Conservation (phyloP, 768 basidiomycete genomes). For the Collybiopsis luxurians region DNA sequence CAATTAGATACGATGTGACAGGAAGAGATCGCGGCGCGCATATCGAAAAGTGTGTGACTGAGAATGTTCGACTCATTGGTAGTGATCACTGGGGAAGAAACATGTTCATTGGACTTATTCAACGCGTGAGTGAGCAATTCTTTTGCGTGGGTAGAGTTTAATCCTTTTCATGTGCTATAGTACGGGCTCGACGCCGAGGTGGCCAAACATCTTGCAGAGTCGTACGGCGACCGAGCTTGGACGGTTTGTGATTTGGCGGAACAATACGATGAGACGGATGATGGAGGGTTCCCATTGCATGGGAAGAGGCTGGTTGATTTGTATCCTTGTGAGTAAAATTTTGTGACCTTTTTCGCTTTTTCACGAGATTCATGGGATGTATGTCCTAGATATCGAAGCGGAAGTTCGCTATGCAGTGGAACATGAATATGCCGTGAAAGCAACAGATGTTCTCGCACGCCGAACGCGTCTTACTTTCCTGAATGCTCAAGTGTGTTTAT, state of each 20-base stretch:
- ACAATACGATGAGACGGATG: slow-evolving; percentile 45
- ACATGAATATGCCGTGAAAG: slow-evolving; percentile 91
- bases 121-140: slow-evolving; percentile 68
- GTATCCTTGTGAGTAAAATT: slow-evolving; percentile 65
- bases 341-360: background rate
- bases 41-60: slow-evolving; percentile 70
- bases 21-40: slow-evolving; percentile 18
- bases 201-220: slow-evolving; percentile 89
- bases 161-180: slow-evolving; percentile 30
- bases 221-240: slow-evolving; percentile 97
- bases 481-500: slow-evolving; percentile 62
- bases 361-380: background rate
- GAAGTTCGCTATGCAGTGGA: slow-evolving; percentile 88
- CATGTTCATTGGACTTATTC: slow-evolving; percentile 96
- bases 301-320: slow-evolving; percentile 66
- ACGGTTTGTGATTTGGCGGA: slow-evolving; percentile 81
- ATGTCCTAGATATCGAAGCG: slow-evolving; percentile 72
- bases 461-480: slow-evolving; percentile 92
- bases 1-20: background rate
- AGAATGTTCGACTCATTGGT: slow-evolving; percentile 79
- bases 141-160: no score
- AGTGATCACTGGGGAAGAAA: slow-evolving; percentile 93
- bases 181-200: slow-evolving; percentile 91
- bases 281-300: slow-evolving; percentile 81
- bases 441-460: slow-evolving; percentile 89